phyloP scores from a whole-genome alignment of 2,329 filamentous ascomycete genomes.

The Aquanectria penicillioides region DNA sequence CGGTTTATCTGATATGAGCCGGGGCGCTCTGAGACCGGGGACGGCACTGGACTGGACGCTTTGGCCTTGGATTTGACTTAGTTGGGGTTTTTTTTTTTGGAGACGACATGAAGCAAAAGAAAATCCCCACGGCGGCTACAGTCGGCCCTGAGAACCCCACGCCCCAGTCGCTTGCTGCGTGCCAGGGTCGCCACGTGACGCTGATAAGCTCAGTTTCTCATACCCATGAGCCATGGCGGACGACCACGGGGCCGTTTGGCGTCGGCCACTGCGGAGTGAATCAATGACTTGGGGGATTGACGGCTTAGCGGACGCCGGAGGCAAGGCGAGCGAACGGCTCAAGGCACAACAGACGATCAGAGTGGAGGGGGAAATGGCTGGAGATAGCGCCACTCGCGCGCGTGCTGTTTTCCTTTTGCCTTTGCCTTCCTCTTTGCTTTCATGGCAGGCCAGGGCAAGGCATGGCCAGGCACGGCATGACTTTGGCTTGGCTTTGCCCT shows the following conservation, averaged over 20 bases:
- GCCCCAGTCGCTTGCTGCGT: conserved; percentile 10
- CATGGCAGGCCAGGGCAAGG: too few relatives aligned
- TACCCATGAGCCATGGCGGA: conserved; percentile 16
- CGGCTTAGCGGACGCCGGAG: conserved; percentile 9
- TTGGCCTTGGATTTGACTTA: background rate
- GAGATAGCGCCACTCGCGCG: conserved; percentile 3
- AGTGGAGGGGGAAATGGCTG: background rate
- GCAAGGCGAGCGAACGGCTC: background rate
- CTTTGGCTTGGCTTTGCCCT: too few relatives aligned
- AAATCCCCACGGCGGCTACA: conserved; percentile 39
- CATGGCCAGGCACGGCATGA: too few relatives aligned
- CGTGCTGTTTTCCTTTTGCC: too few relatives aligned
- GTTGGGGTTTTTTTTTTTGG: too few relatives aligned
- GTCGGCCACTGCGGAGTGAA: conserved; percentile 19
- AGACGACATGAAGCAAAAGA: conserved; percentile 7
- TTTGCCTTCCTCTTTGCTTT: background rate
- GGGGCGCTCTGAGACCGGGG: too few relatives aligned
- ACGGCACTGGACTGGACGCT: too few relatives aligned
- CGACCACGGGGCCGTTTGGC: conserved; percentile 13
- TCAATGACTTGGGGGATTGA: conserved; percentile 5
- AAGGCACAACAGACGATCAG: too few relatives aligned
- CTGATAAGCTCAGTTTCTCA: conserved; percentile 38
- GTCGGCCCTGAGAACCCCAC: conserved; percentile 31
- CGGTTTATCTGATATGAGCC: too few relatives aligned
- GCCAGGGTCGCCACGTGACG: conserved; percentile 38